phyloP scores from a whole-genome alignment of 2,329 filamentous ascomycete genomes.

The Alternaria arborescens region DNA sequence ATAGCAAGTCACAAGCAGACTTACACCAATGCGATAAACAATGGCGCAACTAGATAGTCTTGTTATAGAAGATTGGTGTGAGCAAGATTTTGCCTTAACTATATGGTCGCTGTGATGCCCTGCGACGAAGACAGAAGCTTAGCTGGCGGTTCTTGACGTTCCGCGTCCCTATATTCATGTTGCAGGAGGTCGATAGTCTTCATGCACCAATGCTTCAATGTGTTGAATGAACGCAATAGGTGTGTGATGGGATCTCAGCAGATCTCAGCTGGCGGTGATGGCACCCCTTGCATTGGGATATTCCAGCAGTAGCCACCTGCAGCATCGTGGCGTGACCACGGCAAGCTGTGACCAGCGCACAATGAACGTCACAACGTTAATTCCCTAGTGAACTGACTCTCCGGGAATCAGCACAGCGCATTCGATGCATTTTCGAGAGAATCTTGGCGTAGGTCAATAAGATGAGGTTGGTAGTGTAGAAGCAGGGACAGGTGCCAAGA shows the following conservation, averaged over 20 bases:
- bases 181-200: background rate
- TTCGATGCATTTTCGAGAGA: background rate
- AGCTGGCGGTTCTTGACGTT: background rate
- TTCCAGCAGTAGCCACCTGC: background rate
- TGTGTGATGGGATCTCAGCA: background rate
- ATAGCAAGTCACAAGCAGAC: background rate
- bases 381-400: accelerated
- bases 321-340: background rate
- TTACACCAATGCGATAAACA: background rate
- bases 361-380: background rate
- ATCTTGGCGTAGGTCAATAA: background rate
- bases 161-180: background rate
- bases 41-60: background rate
- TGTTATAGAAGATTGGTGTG: background rate
- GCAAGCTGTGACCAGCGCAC: background rate
- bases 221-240: background rate
- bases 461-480: background rate
- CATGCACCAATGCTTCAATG: background rate
- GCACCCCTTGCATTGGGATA: background rate
- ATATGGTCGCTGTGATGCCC: background rate
- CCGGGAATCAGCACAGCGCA: background rate
- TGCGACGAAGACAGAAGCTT: background rate
- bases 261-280: background rate
- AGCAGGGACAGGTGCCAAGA: conserved; percentile 13
- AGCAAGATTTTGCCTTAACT: background rate